Base-by-base conservation (phyloP, 352 stramenopile genomes). In the Hyphochytrium catenoides region DNA sequence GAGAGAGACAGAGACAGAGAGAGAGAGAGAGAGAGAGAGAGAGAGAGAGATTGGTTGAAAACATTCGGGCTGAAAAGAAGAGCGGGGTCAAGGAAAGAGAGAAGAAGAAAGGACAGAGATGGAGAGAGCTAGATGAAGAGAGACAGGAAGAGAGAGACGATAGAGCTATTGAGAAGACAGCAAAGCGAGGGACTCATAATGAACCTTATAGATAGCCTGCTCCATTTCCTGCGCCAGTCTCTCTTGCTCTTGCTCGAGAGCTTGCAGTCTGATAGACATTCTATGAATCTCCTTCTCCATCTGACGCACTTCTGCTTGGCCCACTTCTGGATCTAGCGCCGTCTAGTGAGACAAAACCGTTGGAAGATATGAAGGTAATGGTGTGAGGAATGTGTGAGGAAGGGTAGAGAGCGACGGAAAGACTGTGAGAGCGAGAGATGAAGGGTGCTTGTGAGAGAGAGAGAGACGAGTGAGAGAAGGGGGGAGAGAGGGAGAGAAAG, bases 211-310 rank as follows among this genome's bases (percentile, higher is more conserved):
- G 11, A 95, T 83, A 19, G 81, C 77, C 36, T 77, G 55, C 51
- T 94, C 78, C 78, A 95, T 94, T 33, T 93, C 75, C 44, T 81
- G 57, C 15, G 94, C 56, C 56, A 95, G 83, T 26, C 77, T 54
- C 48, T 94, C 78, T 52, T 94, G 81, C 26, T 76, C 79, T 16
- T 74, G 66, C 45, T 81, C 57, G 28, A 94, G 65, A 1, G 58
- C 62, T 24, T 91, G 79, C n/a, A 93, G 59, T 1, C 74, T 60
- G 34, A 94, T 47, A 15, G 73, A 67, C 85, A 95, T 94, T 33
- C 79, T 69, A 50, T 94, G 75, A 30, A 95, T 95, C 54, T 95
- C 83, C 36, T 85, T 85, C 48, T 94, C 74, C 81, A 95, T 94
- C 26, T 56, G 68, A 21, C 68, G 63, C 11, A 75, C 74, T 46